A percentile compares a stretch with the other conserved stretches of the same genome.
These are phyloP conservation scores for Plasmodium yoelii DNA, from an alignment of 169 alveolate genomes.

Conservation along the genomic window DNA sequence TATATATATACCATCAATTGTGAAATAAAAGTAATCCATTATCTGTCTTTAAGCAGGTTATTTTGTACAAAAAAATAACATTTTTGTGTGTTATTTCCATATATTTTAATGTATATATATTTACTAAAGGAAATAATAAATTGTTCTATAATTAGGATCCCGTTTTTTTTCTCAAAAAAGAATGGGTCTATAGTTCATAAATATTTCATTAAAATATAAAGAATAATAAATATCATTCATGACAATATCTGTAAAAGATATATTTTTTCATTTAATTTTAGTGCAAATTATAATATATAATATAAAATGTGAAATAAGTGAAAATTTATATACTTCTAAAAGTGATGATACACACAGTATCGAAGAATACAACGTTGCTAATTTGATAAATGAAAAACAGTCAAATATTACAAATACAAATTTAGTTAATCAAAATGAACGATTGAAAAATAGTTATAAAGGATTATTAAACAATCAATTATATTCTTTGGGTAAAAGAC, in stretches of 20 bases:
- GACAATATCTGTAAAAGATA: conserved; percentile 25
- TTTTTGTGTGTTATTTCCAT: no score
- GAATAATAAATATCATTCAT: conserved; percentile 20
- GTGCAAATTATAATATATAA: conserved; percentile 12
- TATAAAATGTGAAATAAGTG: conserved; percentile 60
- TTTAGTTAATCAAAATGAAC: conserved; percentile 19
- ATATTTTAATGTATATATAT: no score
- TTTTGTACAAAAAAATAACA: no score
- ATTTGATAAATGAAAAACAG: conserved; percentile 34
- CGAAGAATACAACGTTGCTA: conserved; percentile 7
- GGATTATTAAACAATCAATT: conserved; percentile 16
- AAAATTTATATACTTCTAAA: background rate
- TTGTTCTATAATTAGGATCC: background rate
- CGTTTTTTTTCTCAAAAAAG: background rate
- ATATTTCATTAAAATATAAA: background rate
- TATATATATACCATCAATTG: no score
- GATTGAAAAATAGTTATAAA: conserved; percentile 15
- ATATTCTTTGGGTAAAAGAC: conserved; percentile 15
- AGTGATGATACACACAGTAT: conserved; percentile 3
- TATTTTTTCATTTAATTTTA: conserved; percentile 25
- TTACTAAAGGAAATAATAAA: no score
- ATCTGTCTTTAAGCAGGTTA: no score
- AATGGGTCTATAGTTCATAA: conserved; percentile 16
- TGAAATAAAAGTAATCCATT: no score
- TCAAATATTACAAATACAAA: conserved; percentile 28